Percentiles rank a stretch among this genome's conserved stretches.
These are phyloP conservation scores for Metschnikowia arizonensis DNA, from an alignment of 805 yeast genomes.

Conservation along the genomic window DNA sequence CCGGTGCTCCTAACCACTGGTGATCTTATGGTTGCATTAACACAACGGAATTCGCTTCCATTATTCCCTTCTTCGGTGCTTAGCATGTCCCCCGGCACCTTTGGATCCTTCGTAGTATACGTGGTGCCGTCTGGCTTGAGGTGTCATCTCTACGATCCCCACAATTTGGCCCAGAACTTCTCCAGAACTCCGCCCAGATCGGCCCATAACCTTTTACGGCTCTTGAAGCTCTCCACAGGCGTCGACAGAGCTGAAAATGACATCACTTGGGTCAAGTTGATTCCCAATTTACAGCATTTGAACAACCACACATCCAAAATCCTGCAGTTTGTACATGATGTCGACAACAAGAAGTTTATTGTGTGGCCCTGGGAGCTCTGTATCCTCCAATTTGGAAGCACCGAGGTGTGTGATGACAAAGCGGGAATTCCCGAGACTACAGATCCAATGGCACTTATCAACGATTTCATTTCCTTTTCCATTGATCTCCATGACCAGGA, in stretches of 20 bases:
- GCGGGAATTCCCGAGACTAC: background rate
- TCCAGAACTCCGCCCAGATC: constrained; percentile 25
- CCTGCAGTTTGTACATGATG: constrained; percentile 51
- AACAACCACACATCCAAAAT: constrained; percentile 65
- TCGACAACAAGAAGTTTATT: constrained; percentile 51
- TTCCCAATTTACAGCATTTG: constrained; percentile 65
- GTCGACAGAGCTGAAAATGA: constrained; percentile 23
- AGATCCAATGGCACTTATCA: constrained; percentile 33
- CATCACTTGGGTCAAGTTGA: constrained; percentile 58
- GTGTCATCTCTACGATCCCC: constrained; percentile 37
- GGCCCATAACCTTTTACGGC: constrained; percentile 25
- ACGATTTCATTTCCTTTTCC: constrained; percentile 25
- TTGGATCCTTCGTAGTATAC: constrained; percentile 32
- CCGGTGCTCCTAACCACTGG: constrained; percentile 38
- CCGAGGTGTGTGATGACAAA: constrained; percentile 2
- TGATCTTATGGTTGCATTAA: constrained; percentile 32
- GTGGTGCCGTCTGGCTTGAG: constrained; percentile 41
- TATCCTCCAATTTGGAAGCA: constrained; percentile 47
- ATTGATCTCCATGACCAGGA: constrained; percentile 19
- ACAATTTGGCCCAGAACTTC: constrained; percentile 22
- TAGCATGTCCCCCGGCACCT: constrained; percentile 5
- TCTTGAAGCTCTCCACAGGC: constrained; percentile 32
- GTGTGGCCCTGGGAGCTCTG: constrained; percentile 74
- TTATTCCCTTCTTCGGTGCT: constrained; percentile 27
- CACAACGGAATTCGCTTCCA: constrained; percentile 22